phyloP scores from a whole-genome alignment of 768 basidiomycete genomes.

The Antrodiella citrinella region DNA sequence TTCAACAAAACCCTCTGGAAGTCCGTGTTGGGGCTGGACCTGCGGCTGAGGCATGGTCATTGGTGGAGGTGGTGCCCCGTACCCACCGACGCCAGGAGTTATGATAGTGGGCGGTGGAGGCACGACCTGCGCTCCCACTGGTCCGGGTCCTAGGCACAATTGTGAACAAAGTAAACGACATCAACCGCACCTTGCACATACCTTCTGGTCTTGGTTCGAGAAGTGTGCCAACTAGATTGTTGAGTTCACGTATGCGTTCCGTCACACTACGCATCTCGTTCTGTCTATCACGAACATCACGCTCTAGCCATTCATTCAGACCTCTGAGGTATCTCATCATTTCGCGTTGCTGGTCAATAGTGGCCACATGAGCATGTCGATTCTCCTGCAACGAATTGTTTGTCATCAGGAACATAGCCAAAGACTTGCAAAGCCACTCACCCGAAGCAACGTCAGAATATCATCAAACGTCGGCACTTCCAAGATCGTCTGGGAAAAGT shows the following conservation, averaged over 20 bases:
- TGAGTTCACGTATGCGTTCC: slow-evolving; percentile 47
- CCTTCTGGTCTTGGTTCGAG: too few relatives aligned
- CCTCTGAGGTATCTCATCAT: slow-evolving; percentile 72
- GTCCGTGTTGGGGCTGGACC: too few relatives aligned
- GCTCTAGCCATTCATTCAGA: slow-evolving; percentile 72
- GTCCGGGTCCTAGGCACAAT: too few relatives aligned
- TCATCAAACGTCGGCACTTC: slow-evolving; percentile 60
- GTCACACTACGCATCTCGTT: slow-evolving; percentile 60
- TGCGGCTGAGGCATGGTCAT: slow-evolving; percentile 2
- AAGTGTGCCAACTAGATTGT: slow-evolving; percentile 4
- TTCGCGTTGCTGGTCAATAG: slow-evolving; percentile 72
- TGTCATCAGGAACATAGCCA: background rate
- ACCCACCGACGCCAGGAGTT: background rate
- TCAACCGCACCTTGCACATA: too few relatives aligned
- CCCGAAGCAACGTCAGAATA: slow-evolving; percentile 60
- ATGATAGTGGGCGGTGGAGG: background rate
- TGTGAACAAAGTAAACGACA: too few relatives aligned
- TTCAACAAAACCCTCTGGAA: too few relatives aligned
- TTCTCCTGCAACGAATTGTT: slow-evolving; percentile 46
- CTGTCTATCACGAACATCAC: slow-evolving; percentile 74
- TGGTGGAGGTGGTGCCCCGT: slow-evolving; percentile 5
- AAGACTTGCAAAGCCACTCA: slow-evolving; percentile 23
- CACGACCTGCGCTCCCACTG: background rate
- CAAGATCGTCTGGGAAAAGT: slow-evolving; percentile 56
- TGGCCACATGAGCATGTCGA: slow-evolving; percentile 62